A percentile compares a stretch with the other conserved stretches of the same genome.
phyloP scores from a whole-genome alignment of 1,139 yeast species.

The Suhomyces atakaporum region DNA sequence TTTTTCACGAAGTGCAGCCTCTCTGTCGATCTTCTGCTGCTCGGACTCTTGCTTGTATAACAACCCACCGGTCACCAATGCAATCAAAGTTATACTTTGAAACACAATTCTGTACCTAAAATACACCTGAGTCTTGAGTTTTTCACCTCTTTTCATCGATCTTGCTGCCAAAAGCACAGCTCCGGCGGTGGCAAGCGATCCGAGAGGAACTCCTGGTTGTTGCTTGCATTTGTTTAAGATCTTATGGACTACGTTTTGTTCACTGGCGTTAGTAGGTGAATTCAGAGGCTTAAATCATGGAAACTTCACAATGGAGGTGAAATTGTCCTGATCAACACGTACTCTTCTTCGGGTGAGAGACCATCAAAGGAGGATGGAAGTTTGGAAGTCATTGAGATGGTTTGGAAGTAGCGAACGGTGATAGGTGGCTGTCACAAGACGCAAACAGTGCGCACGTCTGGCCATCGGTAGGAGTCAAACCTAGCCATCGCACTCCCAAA shows the following conservation, averaged over 20 bases:
- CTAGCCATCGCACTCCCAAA: neutral
- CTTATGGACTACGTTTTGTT: constrained; percentile 23
- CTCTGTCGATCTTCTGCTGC: constrained; percentile 51
- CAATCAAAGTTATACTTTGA: constrained; percentile 80
- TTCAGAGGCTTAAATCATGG: too few species aligned
- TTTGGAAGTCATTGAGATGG: constrained; percentile 5
- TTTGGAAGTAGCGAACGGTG: neutral
- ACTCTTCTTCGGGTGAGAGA: constrained; percentile 20
- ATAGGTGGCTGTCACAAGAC: too few species aligned
- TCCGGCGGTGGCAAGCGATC: constrained; percentile 74
- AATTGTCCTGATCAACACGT: too few species aligned
- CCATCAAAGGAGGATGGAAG: constrained; percentile 27
- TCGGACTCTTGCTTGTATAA: constrained; percentile 52
- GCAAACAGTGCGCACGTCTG: too few species aligned
- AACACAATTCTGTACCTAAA: constrained; percentile 88
- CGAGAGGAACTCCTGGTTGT: constrained; percentile 82
- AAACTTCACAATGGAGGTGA: too few species aligned
- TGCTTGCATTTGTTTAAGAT: constrained; percentile 50
- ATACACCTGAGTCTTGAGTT: constrained; percentile 76
- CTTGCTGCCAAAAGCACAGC: constrained; percentile 80
- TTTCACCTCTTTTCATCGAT: constrained; percentile 72
- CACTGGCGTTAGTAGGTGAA: constrained; percentile 16
- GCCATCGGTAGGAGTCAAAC: neutral
- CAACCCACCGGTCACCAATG: constrained; percentile 78
- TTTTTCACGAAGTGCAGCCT: constrained; percentile 64